A percentile compares a stretch with the other conserved stretches of the same genome.
phyloP scores from a whole-genome alignment of 352 stramenopile genomes.

The Globisporangium polare region DNA sequence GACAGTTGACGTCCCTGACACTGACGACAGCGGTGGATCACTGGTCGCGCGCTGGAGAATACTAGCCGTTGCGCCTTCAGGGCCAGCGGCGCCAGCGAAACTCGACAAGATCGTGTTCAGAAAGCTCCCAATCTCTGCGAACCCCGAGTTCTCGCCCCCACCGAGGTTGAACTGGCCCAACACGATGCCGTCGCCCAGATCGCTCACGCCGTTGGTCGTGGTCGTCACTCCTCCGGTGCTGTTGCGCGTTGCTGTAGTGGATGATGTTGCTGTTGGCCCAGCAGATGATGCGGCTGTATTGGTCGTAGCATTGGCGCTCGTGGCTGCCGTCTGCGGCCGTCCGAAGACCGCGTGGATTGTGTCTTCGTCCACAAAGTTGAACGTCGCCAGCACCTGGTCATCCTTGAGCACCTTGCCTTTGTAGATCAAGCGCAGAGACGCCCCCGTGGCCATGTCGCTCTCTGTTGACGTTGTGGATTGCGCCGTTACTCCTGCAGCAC shows the following conservation, averaged over 20 bases:
- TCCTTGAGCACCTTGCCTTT: slow-evolving; percentile 50
- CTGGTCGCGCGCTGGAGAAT: slow-evolving; percentile 1
- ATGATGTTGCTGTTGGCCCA: neutral
- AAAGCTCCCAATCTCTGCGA: slow-evolving; percentile 15
- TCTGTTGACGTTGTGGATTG: neutral
- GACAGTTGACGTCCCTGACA: neutral
- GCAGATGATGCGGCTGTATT: neutral
- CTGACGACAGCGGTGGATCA: neutral
- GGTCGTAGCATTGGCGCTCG: neutral
- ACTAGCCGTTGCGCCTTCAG: slow-evolving; percentile 5
- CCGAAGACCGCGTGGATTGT: slow-evolving; percentile 40
- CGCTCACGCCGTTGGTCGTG: neutral
- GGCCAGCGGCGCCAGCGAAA: slow-evolving; percentile 6
- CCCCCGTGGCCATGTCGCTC: neutral
- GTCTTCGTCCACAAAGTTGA: slow-evolving; percentile 32
- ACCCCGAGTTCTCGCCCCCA: neutral
- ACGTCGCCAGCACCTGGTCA: slow-evolving; percentile 24
- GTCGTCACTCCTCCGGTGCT: neutral
- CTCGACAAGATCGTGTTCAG: slow-evolving; percentile 19
- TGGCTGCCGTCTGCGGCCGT: slow-evolving; percentile 7
- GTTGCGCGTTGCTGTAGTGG: neutral
- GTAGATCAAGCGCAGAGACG: slow-evolving; percentile 39
- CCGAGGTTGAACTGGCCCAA: slow-evolving; percentile 17
- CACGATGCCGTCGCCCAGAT: slow-evolving; percentile 15
- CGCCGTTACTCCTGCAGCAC: neutral